phyloP scores from a whole-genome alignment of 2,329 filamentous ascomycete species.

The Hortaea sp. region DNA sequence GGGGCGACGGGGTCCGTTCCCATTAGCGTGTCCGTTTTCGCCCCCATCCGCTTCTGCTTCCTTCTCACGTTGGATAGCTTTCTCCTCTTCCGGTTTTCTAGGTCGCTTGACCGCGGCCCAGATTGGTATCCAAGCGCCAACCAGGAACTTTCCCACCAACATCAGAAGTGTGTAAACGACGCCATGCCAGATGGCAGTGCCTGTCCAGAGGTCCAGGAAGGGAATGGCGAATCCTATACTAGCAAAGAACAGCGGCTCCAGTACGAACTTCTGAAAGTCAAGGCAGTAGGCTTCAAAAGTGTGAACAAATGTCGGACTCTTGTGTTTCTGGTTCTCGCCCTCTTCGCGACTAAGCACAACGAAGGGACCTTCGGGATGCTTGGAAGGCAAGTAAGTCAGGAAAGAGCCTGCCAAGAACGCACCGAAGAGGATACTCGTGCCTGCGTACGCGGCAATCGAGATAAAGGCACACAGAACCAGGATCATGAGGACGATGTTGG shows the following conservation, averaged over 20 bases:
- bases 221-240: constrained; percentile 71
- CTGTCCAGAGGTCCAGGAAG: constrained; percentile 57
- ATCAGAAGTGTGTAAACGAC: constrained; percentile 64
- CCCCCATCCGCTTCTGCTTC: background rate
- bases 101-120: constrained; percentile 8
- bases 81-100: background rate
- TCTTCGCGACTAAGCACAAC: background rate
- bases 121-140: constrained; percentile 32
- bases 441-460: constrained; percentile 46
- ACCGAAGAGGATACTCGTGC: constrained; percentile 53
- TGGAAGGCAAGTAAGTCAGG: constrained; percentile 28
- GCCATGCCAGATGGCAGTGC: constrained; percentile 58
- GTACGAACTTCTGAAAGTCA: constrained; percentile 38
- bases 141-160: constrained; percentile 40
- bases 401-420: constrained; percentile 50
- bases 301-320: background rate
- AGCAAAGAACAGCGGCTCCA: constrained; percentile 66
- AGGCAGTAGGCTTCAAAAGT: constrained; percentile 39
- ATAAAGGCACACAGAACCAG: constrained; percentile 41
- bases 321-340: background rate
- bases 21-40: background rate
- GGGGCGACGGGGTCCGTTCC: background rate
- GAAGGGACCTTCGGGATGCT: background rate
- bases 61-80: background rate
- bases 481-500: background rate